Evolutionary conservation across 129 eudicot species (phyloP).

Genomic region (Heracleum sosnowskyi): DNA sequence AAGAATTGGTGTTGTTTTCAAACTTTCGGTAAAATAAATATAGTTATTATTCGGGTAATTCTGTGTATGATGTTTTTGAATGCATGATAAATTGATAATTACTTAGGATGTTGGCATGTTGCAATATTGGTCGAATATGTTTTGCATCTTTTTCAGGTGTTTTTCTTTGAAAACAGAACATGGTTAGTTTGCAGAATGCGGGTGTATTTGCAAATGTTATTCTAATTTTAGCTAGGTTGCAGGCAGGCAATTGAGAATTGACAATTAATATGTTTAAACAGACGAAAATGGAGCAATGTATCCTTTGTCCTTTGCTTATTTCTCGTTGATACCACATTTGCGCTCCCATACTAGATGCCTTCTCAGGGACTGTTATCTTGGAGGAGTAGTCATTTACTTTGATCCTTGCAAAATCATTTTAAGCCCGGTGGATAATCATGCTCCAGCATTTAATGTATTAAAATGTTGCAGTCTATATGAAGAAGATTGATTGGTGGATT

Average conservation of each 20-base stretch:
- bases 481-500: background rate
- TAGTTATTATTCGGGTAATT: too few relatives aligned
- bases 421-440: too few relatives aligned
- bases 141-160: background rate
- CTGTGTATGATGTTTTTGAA: background rate
- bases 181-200: background rate
- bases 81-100: background rate
- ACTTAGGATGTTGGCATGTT: background rate
- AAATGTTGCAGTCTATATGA: background rate
- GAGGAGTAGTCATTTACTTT: background rate
- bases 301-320: constrained; percentile 22
- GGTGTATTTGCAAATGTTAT: background rate
- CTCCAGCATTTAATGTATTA: too few relatives aligned
- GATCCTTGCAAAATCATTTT: background rate
- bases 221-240: constrained; percentile 1
- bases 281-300: constrained; percentile 52
- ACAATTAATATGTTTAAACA: constrained; percentile 49
- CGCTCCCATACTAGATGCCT: background rate
- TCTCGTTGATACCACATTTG: background rate
- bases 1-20: too few relatives aligned
- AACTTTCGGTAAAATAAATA: too few relatives aligned
- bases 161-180: background rate
- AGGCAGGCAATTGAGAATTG: constrained; percentile 15
- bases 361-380: too few relatives aligned
- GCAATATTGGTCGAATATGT: background rate